Conservation (phyloP, 2,329 filamentous ascomycete genomes). For the Penicillium sp. region DNA sequence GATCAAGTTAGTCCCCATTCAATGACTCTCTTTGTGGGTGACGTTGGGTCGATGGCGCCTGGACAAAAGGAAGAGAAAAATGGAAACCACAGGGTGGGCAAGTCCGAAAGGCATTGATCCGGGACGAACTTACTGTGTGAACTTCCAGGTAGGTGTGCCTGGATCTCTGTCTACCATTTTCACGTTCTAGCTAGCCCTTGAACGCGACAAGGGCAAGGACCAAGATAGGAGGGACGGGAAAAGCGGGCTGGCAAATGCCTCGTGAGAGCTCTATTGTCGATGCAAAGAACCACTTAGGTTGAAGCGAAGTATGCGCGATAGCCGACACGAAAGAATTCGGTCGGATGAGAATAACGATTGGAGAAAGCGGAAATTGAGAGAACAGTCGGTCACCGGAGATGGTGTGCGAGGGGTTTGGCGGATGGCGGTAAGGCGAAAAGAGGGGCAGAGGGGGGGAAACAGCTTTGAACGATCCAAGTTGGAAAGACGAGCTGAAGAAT, state of each 20-base stretch:
- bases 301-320: slow-evolving; percentile 5
- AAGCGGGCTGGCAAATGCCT: slow-evolving; percentile 7
- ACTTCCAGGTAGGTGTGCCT: slow-evolving; percentile 97
- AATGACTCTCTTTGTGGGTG: neutral
- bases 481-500: neutral
- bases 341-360: slow-evolving; percentile 13
- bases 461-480: slow-evolving; percentile 15
- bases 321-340: slow-evolving; percentile 9
- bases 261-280: slow-evolving; percentile 21
- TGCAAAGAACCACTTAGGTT: slow-evolving; percentile 11
- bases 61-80: neutral
- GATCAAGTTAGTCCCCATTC: slow-evolving; percentile 10
- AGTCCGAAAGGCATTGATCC: neutral
- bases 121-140: slow-evolving; percentile 78
- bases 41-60: neutral
- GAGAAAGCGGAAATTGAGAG: slow-evolving; percentile 5
- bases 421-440: slow-evolving; percentile 17
- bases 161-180: slow-evolving; percentile 95
- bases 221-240: slow-evolving; percentile 20
- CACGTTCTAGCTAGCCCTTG: slow-evolving; percentile 47
- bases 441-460: slow-evolving; percentile 18
- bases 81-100: neutral
- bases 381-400: slow-evolving; percentile 15
- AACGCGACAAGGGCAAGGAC: slow-evolving; percentile 21
- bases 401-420: slow-evolving; percentile 18